These are phyloP conservation scores for Oryza glaberrima DNA, from an alignment of 176 grass and related monocot species.

Conservation along the genomic window DNA sequence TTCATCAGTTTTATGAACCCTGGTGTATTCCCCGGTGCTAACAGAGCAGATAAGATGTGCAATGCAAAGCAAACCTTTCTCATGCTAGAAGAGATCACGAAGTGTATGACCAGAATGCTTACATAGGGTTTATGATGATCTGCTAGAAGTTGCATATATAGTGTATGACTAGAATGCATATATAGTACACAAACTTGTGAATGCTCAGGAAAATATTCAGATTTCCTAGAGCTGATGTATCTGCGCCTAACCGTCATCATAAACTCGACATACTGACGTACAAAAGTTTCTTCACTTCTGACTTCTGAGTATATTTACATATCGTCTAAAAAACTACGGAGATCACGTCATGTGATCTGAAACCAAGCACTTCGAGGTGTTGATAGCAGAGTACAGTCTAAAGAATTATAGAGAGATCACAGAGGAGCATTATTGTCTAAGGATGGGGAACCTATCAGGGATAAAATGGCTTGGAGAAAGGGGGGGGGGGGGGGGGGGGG, in stretches of 20 bases:
- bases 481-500: background rate
- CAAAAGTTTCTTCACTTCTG: background rate
- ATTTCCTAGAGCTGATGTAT: background rate
- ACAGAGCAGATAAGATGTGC: background rate
- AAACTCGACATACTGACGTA: background rate
- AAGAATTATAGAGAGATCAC: slow-evolving; percentile 30
- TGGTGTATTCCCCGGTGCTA: too few relatives aligned
- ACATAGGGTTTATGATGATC: too few relatives aligned
- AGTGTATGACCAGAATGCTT: background rate
- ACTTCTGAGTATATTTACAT: slow-evolving; percentile 30
- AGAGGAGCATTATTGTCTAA: background rate
- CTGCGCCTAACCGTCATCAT: background rate
- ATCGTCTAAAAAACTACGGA: slow-evolving; percentile 26
- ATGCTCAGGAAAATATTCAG: background rate
- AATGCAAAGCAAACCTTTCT: background rate
- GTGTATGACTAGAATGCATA: background rate
- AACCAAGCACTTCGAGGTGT: background rate
- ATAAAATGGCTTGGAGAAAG: background rate
- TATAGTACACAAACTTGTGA: background rate
- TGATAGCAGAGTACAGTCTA: slow-evolving; percentile 1
- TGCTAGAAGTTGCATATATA: too few relatives aligned
- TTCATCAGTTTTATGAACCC: too few relatives aligned
- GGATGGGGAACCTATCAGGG: background rate
- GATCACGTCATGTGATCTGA: slow-evolving; percentile 40
- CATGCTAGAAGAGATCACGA: background rate